phyloP scores from a whole-genome alignment of 2,329 filamentous ascomycete genomes.

The Exserohilum turcica region DNA sequence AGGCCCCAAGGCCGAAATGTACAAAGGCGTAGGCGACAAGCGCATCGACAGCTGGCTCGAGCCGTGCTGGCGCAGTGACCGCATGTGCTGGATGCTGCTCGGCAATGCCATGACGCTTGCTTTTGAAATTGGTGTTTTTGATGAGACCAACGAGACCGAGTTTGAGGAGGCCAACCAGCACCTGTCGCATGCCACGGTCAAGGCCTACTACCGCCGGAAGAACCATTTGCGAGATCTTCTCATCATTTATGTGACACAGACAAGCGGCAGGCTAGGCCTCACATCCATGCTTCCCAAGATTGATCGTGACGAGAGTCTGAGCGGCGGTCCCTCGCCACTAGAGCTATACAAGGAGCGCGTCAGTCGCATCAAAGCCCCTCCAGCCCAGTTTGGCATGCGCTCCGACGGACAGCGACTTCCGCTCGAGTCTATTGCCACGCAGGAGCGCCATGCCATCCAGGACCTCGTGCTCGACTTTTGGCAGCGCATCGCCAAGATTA shows the following conservation, averaged over 20 bases:
- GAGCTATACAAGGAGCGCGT: constrained; percentile 46
- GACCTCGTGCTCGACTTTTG: constrained; percentile 78
- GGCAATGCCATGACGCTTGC: constrained; percentile 88
- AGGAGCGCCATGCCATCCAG: constrained; percentile 50
- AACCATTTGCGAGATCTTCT: constrained; percentile 83
- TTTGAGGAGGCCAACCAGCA: constrained; percentile 50
- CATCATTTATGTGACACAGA: constrained; percentile 88
- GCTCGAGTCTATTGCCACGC: constrained; percentile 43
- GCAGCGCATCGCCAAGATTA: constrained; percentile 89
- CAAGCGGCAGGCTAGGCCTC: constrained; percentile 89
- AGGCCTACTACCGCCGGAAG: constrained; percentile 75
- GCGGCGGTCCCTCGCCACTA: constrained; percentile 36
- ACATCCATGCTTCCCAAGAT: constrained; percentile 83
- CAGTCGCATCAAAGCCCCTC: constrained; percentile 41
- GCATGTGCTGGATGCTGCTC: constrained; percentile 97
- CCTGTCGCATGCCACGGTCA: constrained; percentile 64
- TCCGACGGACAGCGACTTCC: constrained; percentile 45
- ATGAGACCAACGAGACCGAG: constrained; percentile 77
- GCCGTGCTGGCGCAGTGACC: constrained; percentile 86
- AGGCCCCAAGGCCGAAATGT: constrained; percentile 44
- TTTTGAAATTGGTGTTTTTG: constrained; percentile 94
- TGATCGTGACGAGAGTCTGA: constrained; percentile 35
- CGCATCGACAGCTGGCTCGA: constrained; percentile 95
- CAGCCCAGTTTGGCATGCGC: constrained; percentile 43
- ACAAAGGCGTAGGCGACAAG: constrained; percentile 73